These are phyloP conservation scores for Aspergillus coremiiformis DNA, from an alignment of 495 filamentous ascomycete species.

Conservation along the genomic window DNA sequence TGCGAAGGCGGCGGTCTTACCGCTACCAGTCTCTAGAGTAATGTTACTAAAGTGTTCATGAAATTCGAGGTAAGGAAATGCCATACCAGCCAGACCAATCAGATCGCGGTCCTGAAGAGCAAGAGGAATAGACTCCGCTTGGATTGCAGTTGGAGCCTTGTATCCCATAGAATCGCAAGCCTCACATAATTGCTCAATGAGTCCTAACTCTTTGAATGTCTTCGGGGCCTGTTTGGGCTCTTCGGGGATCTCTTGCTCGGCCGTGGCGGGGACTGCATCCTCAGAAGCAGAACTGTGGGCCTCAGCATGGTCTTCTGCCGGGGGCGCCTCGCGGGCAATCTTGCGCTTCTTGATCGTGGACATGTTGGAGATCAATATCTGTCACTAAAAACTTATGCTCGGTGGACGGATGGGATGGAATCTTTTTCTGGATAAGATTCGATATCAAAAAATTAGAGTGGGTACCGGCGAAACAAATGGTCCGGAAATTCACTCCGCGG, in stretches of 20 bases:
- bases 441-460: slow-evolving; percentile 8
- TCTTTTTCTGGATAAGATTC: not conserved
- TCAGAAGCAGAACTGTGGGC: slow-evolving; percentile 5
- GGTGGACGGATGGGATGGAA: not conserved
- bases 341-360: slow-evolving; percentile 34
- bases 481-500: slow-evolving; percentile 28
- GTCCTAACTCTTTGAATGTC: slow-evolving; percentile 77
- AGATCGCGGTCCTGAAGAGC: slow-evolving; percentile 78
- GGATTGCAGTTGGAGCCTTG: slow-evolving; percentile 76
- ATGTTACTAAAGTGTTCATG: not conserved
- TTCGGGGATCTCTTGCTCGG: slow-evolving; percentile 1
- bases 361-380: slow-evolving; percentile 14
- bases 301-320: slow-evolving; percentile 10
- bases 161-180: slow-evolving; percentile 75
- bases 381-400: not conserved
- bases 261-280: not conserved
- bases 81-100: slow-evolving; percentile 68
- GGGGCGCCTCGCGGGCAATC: slow-evolving; percentile 17
- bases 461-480: slow-evolving; percentile 33
- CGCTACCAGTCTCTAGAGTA: slow-evolving; percentile 69
- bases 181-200: slow-evolving; percentile 82
- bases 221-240: slow-evolving; percentile 31
- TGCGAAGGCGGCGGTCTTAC: slow-evolving; percentile 89
- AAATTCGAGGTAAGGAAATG: not conserved
- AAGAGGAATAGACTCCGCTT: slow-evolving; percentile 67